Evolutionary conservation across 352 stramenopile genomes (phyloP).

Genomic region (Phytophthora melonis): DNA sequence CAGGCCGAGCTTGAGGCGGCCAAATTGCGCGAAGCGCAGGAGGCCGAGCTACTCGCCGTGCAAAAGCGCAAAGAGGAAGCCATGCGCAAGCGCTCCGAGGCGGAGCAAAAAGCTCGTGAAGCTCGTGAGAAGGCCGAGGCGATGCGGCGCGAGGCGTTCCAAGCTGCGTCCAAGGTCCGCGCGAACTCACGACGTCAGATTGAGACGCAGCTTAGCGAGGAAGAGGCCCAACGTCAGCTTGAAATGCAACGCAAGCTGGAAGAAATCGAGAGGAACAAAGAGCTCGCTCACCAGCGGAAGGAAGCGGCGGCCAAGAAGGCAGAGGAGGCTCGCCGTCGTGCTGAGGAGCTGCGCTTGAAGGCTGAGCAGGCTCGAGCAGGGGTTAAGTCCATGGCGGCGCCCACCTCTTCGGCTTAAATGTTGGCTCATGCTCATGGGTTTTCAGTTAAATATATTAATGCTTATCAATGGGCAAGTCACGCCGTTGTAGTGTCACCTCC

Average conservation of each 20-base stretch:
- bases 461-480: slow-evolving; percentile 12
- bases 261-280: slow-evolving; percentile 64
- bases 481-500: slow-evolving; percentile 17
- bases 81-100: slow-evolving; percentile 66
- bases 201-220: slow-evolving; percentile 63
- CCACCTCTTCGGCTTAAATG: slow-evolving; percentile 33
- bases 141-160: slow-evolving; percentile 70
- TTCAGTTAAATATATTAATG: slow-evolving; percentile 36
- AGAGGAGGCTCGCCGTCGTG: slow-evolving; percentile 59
- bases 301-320: slow-evolving; percentile 63
- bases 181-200: slow-evolving; percentile 73
- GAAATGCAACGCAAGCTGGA: slow-evolving; percentile 54
- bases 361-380: slow-evolving; percentile 60
- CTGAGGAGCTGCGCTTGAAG: slow-evolving; percentile 58
- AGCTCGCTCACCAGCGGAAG: slow-evolving; percentile 47
- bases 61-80: slow-evolving; percentile 75
- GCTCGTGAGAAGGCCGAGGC: slow-evolving; percentile 65
- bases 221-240: slow-evolving; percentile 63
- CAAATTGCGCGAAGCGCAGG: slow-evolving; percentile 51
- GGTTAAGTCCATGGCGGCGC: slow-evolving; percentile 26
- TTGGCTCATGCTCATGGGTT: neutral
- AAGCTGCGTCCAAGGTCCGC: slow-evolving; percentile 75
- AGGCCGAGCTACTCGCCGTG: slow-evolving; percentile 51
- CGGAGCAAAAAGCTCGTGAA: slow-evolving; percentile 70
- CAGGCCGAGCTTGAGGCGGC: slow-evolving; percentile 56